phyloP scores from a whole-genome alignment of 768 basidiomycete species.

The Lactifluus subvellereus region DNA sequence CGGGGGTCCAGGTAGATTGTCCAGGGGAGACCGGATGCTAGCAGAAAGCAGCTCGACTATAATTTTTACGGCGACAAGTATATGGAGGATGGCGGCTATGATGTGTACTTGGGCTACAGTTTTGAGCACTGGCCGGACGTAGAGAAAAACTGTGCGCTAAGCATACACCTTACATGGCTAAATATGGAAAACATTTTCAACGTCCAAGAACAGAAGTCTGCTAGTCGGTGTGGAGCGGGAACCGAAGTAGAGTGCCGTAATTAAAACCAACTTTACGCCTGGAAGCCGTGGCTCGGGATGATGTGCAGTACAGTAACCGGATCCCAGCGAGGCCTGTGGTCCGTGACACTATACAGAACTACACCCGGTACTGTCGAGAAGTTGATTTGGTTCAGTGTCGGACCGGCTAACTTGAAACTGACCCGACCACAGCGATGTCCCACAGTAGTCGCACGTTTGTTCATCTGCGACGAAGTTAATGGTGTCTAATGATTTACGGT shows the following conservation, averaged over 20 bases:
- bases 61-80: slow-evolving; percentile 7
- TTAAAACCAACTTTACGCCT: background rate
- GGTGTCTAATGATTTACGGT: slow-evolving; percentile 10
- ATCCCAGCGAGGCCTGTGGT: too few species aligned
- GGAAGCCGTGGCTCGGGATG: background rate
- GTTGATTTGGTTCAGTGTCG: too few species aligned
- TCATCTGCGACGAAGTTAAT: slow-evolving; percentile 2
- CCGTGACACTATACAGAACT: too few species aligned
- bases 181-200: background rate
- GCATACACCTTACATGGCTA: background rate
- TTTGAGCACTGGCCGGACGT: background rate
- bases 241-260: background rate
- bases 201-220: background rate
- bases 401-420: too few species aligned
- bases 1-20: slow-evolving; percentile 17
- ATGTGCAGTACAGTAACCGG: background rate
- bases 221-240: background rate
- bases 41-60: slow-evolving; percentile 10
- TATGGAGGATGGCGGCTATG: slow-evolving; percentile 8
- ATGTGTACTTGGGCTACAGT: background rate
- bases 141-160: too few species aligned
- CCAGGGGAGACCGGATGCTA: slow-evolving; percentile 4
- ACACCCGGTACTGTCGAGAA: too few species aligned
- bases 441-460: background rate
- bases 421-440: too few species aligned